phyloP scores from a whole-genome alignment of 176 grass and related monocot genomes.

The Aegilops longissima region DNA sequence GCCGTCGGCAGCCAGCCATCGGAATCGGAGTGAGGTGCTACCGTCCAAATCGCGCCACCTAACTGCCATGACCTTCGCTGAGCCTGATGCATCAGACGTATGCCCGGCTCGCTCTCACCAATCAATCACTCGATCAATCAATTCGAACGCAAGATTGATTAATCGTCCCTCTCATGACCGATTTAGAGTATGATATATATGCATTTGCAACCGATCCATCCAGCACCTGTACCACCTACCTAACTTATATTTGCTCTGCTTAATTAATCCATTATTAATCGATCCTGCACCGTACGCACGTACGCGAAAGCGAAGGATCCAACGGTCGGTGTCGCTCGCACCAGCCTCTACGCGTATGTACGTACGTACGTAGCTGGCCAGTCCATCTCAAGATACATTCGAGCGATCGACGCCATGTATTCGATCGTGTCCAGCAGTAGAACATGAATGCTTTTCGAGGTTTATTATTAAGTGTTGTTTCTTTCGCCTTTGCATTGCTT shows the following conservation, averaged over 20 bases:
- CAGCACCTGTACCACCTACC: background rate
- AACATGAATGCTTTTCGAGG: background rate
- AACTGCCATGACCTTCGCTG: slow-evolving; percentile 12
- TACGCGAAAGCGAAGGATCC: background rate
- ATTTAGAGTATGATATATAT: background rate
- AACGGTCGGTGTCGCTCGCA: background rate
- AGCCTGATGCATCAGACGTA: background rate
- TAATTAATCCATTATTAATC: background rate
- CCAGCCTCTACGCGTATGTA: background rate
- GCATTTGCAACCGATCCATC: background rate
- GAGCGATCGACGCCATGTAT: background rate
- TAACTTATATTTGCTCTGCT: background rate
- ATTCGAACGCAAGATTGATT: background rate
- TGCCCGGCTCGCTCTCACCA: background rate
- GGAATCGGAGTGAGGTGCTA: slow-evolving; percentile 12
- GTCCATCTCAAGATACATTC: background rate
- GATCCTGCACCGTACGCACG: background rate
- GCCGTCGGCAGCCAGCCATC: slow-evolving; percentile 38
- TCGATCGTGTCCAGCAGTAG: background rate
- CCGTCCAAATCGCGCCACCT: slow-evolving; percentile 27
- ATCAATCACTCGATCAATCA: background rate
- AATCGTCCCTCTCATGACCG: background rate
- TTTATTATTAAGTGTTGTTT: background rate
- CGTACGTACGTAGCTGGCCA: background rate
- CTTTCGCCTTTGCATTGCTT: slow-evolving; percentile 1